Percentiles rank a stretch among this genome's conserved stretches.
phyloP scores from a whole-genome alignment of 2,329 filamentous ascomycete species.

The Microascus cirrosus region DNA sequence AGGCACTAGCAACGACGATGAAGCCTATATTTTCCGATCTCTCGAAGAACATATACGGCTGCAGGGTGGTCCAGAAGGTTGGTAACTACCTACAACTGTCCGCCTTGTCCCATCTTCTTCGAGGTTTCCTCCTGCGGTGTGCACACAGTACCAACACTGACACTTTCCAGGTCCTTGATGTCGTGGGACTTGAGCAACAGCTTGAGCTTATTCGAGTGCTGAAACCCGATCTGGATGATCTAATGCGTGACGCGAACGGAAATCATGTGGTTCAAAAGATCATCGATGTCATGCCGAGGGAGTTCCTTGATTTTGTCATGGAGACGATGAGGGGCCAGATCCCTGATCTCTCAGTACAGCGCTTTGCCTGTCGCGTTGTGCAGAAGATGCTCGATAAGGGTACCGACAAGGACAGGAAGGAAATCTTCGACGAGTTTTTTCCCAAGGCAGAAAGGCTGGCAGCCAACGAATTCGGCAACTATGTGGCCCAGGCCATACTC shows the following conservation, averaged over 20 bases:
- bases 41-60: slow-evolving; percentile 84
- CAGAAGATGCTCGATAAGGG: slow-evolving; percentile 85
- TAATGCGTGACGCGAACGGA: slow-evolving; percentile 79
- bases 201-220: slow-evolving; percentile 74
- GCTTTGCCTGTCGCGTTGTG: slow-evolving; percentile 85
- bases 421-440: slow-evolving; percentile 71
- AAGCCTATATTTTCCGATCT: slow-evolving; percentile 70
- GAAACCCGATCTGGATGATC: slow-evolving; percentile 60
- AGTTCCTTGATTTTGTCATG: slow-evolving; percentile 79
- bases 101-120: neutral
- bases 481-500: slow-evolving; percentile 90
- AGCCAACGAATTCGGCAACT: slow-evolving; percentile 86
- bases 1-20: slow-evolving; percentile 75
- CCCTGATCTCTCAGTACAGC: slow-evolving; percentile 61
- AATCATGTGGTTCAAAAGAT: slow-evolving; percentile 97
- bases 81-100: slow-evolving; percentile 8
- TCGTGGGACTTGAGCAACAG: slow-evolving; percentile 88
- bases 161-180: slow-evolving; percentile 66
- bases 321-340: slow-evolving; percentile 68
- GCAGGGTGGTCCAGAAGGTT: slow-evolving; percentile 90
- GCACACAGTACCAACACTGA: neutral
- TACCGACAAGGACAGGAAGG: slow-evolving; percentile 56
- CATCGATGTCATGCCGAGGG: slow-evolving; percentile 66
- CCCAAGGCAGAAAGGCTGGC: slow-evolving; percentile 61
- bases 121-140: neutral